These are phyloP conservation scores for Lipomyces sp. DNA, from an alignment of 805 yeast genomes.

Conservation along the genomic window DNA sequence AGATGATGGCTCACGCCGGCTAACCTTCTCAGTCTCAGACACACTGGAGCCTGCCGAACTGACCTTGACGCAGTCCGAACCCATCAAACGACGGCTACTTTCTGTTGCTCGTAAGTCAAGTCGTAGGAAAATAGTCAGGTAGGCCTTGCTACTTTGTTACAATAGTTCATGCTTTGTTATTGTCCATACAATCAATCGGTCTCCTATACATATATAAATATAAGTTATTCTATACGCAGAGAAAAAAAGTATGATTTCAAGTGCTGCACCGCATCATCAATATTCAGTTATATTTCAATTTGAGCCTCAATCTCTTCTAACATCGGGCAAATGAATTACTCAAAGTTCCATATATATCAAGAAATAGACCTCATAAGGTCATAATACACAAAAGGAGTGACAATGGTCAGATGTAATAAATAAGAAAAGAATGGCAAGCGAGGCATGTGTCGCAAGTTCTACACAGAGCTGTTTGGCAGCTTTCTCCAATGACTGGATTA, in stretches of 20 bases:
- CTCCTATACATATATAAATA: too few species aligned
- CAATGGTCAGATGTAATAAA: background rate
- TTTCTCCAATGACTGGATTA: background rate
- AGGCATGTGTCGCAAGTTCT: background rate
- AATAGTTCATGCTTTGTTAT: background rate
- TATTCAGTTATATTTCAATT: background rate
- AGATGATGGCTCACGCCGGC: background rate
- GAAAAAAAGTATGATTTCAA: background rate
- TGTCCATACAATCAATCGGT: background rate
- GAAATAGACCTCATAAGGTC: background rate
- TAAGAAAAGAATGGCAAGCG: background rate
- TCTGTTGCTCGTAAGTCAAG: background rate
- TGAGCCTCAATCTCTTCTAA: background rate
- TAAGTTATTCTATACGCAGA: background rate
- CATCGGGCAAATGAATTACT: background rate
- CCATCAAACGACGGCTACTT: background rate
- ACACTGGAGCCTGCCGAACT: background rate
- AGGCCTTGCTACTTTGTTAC: background rate
- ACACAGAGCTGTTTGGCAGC: background rate
- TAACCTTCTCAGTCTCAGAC: background rate
- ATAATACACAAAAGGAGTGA: background rate
- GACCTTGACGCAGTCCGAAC: constrained; percentile 1
- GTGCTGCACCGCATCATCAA: background rate
- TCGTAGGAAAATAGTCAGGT: background rate
- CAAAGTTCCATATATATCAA: too few species aligned